Conservation (phyloP, 1,284 basidiomycete species). For the Tilletia walkeri region DNA sequence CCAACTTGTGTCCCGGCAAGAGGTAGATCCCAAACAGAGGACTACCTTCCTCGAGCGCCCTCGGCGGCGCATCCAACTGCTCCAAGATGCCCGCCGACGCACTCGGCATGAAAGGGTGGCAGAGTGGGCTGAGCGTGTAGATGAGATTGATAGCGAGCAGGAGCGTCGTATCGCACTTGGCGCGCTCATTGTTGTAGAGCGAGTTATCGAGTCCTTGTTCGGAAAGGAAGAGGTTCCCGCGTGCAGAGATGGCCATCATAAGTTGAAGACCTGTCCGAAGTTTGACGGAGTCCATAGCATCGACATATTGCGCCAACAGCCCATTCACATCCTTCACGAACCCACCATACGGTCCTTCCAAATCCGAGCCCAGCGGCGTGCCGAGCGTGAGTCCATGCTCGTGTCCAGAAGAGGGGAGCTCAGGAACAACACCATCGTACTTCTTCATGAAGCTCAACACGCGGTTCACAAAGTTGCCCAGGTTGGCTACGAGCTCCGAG, state of each 20-base stretch:
- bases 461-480: conserved; percentile 98
- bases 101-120: conserved; percentile 95
- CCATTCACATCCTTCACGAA: conserved; percentile 80
- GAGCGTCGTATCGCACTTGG: conserved; percentile 84
- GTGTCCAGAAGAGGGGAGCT: conserved; percentile 30
- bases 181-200: conserved; percentile 75
- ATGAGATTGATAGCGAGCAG: conserved; percentile 87
- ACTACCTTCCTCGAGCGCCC: conserved; percentile 58
- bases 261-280: conserved; percentile 80
- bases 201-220: conserved; percentile 87
- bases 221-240: conserved; percentile 93
- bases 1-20: conserved; percentile 79
- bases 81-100: conserved; percentile 76
- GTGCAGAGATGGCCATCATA: conserved; percentile 84
- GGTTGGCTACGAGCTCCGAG: conserved; percentile 89
- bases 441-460: conserved; percentile 89
- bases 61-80: conserved; percentile 86
- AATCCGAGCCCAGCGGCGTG: background rate
- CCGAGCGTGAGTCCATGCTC: background rate
- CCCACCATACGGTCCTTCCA: conserved; percentile 3
- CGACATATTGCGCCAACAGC: conserved; percentile 76
- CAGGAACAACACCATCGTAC: conserved; percentile 74
- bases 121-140: conserved; percentile 78
- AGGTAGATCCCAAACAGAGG: conserved; percentile 69
- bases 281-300: conserved; percentile 87